These are phyloP conservation scores for Cymbidium sinense DNA, from an alignment of 106 monocot species.

Conservation along the genomic window DNA sequence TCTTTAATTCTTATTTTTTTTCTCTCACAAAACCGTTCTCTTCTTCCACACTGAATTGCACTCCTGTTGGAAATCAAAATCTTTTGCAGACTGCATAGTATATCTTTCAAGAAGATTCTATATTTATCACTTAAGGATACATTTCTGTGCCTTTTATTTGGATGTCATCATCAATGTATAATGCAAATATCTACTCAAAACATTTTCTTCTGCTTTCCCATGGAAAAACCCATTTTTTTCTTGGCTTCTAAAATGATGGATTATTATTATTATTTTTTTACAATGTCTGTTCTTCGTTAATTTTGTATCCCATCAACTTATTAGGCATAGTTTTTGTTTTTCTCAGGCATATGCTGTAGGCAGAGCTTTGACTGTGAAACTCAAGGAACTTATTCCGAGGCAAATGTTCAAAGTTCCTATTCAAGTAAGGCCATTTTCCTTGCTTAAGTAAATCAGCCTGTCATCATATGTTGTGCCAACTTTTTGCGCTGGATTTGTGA, in stretches of 20 bases:
- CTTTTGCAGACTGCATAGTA: no score
- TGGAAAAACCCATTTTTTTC: neutral
- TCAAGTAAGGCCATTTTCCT: constrained; percentile 43
- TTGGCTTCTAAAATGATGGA: neutral
- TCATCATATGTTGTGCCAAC: neutral
- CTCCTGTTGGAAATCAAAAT: no score
- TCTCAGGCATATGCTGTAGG: constrained; percentile 85
- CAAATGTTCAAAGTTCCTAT: constrained; percentile 99
- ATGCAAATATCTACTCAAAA: neutral
- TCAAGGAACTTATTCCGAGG: constrained; percentile 94
- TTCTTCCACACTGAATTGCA: no score
- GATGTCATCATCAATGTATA: neutral
- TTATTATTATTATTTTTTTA: neutral
- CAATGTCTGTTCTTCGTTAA: neutral
- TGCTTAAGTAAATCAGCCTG: neutral
- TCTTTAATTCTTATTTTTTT: no score
- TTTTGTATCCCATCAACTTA: constrained; percentile 3
- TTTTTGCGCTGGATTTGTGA: neutral
- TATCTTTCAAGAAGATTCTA: no score
- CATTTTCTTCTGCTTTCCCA: neutral
- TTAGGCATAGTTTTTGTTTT: neutral
- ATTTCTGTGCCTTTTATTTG: neutral
- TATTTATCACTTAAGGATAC: neutral
- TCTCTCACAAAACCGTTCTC: no score
- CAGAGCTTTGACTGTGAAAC: constrained; percentile 83